Base-by-base conservation (phyloP, 2,329 filamentous ascomycete species). In the Trichoderma sp. region DNA sequence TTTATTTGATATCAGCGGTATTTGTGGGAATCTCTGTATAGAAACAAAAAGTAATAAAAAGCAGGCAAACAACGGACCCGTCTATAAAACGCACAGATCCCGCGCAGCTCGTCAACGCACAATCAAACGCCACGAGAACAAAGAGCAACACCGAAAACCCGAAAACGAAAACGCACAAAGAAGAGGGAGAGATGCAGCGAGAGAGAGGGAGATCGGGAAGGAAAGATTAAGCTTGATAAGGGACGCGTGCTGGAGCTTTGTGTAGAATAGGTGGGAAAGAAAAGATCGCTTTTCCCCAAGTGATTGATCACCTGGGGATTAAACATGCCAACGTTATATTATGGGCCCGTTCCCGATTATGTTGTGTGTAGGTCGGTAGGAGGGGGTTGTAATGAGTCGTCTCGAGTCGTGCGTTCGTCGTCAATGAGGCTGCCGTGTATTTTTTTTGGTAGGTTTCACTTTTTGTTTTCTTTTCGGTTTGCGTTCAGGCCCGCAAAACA, bases 261-360 rank as follows among this genome's bases (percentile, higher is more conserved):
- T 39, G 34, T 14, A 10, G 10, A 39, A 39, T 12, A 39, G 34
- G 34, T 39, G 21, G 21, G 21, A 39, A 63, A 57, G 57, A 63
- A 48, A 57, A 57, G 30, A 63, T 63, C 59, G 59, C 59, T 62
- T 52, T 62, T 50, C 41, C 58, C 43, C 28, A 45, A 55, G 50
- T 62, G 45, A 57, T 48, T 52, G 21, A 51, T 43, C 34, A 63
- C 51, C 43, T 50, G 3, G 34, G 10, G 2, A 50, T 41, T 57
- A 63, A 57, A 50, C 61, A 63, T 63, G 61, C 52, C 52, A 44
- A 43, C 61, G 61, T 63, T 17, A 57, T 63, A 62, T 61, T 52
- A 52, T 62, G 50, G 34, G 15, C 26, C 41, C 48, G 34, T 43
- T 26, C 24, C 24, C 39, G 24, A 45, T 26, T 12, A 5, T 28